phyloP scores from a whole-genome alignment of 2,329 filamentous ascomycete species.

The Penicillium hordei region DNA sequence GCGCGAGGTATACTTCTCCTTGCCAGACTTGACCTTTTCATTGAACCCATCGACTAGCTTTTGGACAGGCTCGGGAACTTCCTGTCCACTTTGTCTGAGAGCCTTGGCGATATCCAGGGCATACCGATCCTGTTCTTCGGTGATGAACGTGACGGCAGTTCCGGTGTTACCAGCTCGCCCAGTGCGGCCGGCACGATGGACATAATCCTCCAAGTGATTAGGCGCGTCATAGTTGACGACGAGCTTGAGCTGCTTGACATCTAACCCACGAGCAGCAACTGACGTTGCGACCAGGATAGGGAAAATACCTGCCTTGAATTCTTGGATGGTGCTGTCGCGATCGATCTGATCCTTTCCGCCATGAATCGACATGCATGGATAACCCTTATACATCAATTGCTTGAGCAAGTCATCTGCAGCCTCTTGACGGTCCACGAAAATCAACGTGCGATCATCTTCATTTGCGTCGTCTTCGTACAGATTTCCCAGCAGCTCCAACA shows the following conservation, averaged over 20 bases:
- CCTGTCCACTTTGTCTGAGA: conserved; percentile 84
- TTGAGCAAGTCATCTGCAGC: conserved; percentile 78
- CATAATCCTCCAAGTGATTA: conserved; percentile 94
- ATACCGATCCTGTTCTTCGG: conserved; percentile 86
- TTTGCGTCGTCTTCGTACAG: conserved; percentile 71
- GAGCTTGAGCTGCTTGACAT: conserved; percentile 93
- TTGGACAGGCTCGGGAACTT: conserved; percentile 69
- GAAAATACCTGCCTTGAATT: conserved; percentile 89
- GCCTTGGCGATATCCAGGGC: conserved; percentile 87
- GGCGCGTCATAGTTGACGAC: conserved; percentile 95
- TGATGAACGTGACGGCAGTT: conserved; percentile 91
- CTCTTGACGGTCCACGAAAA: conserved; percentile 91
- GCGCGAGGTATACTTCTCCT: conserved; percentile 71
- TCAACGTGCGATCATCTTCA: conserved; percentile 83
- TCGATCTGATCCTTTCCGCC: conserved; percentile 93
- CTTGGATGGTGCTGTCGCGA: conserved; percentile 84
- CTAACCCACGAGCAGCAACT: conserved; percentile 88
- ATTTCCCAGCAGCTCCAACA: conserved; percentile 83
- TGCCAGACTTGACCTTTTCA: conserved; percentile 88
- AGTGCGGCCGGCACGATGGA: conserved; percentile 89
- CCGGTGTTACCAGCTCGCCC: conserved; percentile 93
- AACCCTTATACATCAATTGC: conserved; percentile 78
- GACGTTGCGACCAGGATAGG: conserved; percentile 93
- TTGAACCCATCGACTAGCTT: conserved; percentile 67
- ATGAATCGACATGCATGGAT: conserved; percentile 90